Base-by-base conservation (phyloP, 2,329 filamentous ascomycete species). In the Colletotrichum cuscutae region DNA sequence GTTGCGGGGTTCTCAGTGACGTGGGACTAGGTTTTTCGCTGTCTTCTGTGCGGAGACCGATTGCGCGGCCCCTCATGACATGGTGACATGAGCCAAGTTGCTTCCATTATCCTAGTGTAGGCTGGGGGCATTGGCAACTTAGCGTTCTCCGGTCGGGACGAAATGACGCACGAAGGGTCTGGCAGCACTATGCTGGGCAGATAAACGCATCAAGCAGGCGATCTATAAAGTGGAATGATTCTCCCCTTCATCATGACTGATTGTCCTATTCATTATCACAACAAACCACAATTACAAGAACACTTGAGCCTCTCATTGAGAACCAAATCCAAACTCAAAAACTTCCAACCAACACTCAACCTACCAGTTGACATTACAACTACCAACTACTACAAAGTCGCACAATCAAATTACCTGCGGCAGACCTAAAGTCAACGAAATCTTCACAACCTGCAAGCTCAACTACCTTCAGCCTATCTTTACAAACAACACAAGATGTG, bases 41-140 rank as follows among this genome's bases (percentile, higher is more conserved):
- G 7, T 49, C 42, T 49, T 15, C 7, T 7, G 42, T 49, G 70
- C 56, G 70, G 70, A 53, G 70, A 12, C 58, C 30, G 52, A 60
- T 70, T 72, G 70, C 65, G 70, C 54, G 65, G 65, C 70, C 66
- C 69, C 58, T 63, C 59, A 59, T 69, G 65, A 69, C 69, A 68
- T 63, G 46, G 58, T 64, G 65, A 69, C 69, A 72, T 63, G 54
- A 68, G 60, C 70, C 70, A 70, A 70, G 65, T 46, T 60, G 35
- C 19, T 24, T 9, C 28, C 37, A 53, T 56, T 57, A 37, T 72
- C 28, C 37, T 49, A 46, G 58, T 60, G 69, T 57, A 49, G 68
- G 11, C 19, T 32, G 11, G 64, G 65, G 69, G 28, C 28, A 30
- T 72, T 59, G 54, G 53, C 46, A 53, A 65, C 66, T 60, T 65